Evolutionary conservation across 1,284 basidiomycete species (phyloP).

Genomic region (Sporisorium scitamineum): DNA sequence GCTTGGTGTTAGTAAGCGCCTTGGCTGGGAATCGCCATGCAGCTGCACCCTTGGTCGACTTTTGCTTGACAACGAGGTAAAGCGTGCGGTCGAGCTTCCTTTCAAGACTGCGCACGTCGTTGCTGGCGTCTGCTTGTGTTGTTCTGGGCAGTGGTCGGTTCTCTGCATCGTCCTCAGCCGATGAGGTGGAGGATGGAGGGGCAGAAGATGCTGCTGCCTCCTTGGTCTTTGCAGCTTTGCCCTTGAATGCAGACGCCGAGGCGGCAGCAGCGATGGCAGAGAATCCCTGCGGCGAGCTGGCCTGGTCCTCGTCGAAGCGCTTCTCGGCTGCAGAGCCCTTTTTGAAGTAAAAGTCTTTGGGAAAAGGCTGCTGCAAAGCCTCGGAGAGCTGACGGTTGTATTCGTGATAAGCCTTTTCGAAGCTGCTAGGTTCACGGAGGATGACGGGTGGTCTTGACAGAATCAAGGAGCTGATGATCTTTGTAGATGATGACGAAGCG

Average conservation of each 20-base stretch:
- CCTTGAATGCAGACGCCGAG: constrained; percentile 14
- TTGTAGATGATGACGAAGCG: constrained; percentile 24
- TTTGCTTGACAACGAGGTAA: constrained; percentile 80
- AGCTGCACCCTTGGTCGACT: constrained; percentile 19
- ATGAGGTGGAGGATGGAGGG: not conserved
- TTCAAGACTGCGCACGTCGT: constrained; percentile 80
- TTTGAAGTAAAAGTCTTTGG: constrained; percentile 94
- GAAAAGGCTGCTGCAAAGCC: constrained; percentile 88
- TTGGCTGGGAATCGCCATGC: constrained; percentile 55
- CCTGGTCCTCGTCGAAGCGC: constrained; percentile 75
- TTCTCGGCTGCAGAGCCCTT: constrained; percentile 87
- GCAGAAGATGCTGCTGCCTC: constrained; percentile 7
- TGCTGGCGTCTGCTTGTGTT: constrained; percentile 76
- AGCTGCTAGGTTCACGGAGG: constrained; percentile 79
- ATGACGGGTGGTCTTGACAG: constrained; percentile 86
- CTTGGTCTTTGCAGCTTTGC: constrained; percentile 20
- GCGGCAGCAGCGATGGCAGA: constrained; percentile 30
- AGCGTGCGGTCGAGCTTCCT: constrained; percentile 85
- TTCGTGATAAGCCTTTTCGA: constrained; percentile 86
- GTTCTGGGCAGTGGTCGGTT: constrained; percentile 49
- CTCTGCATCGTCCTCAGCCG: constrained; percentile 71
- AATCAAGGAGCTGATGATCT: constrained; percentile 74
- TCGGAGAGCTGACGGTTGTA: constrained; percentile 87
- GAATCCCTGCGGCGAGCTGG: constrained; percentile 39
- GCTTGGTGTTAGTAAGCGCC: constrained; percentile 29